Evolutionary conservation across 257 asterid genomes (phyloP).

Genomic region (Salvia hispanica): DNA sequence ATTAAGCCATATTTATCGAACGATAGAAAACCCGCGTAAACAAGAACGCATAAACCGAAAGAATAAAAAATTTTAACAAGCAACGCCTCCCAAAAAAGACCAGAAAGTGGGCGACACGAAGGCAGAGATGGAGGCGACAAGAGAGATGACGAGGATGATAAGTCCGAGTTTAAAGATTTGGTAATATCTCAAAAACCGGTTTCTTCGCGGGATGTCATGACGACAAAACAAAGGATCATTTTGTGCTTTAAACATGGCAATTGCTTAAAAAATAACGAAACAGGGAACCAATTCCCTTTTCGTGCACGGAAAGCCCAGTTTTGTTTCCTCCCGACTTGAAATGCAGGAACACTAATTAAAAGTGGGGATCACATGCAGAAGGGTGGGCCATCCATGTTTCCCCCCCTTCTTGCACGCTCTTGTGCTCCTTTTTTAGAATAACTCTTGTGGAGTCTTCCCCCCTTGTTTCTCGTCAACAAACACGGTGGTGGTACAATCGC

Average conservation of each 20-base stretch:
- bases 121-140: neutral
- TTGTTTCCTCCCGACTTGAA: neutral
- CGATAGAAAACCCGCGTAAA: neutral
- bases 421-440: too few species aligned
- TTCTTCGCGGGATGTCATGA: slow-evolving; percentile 7
- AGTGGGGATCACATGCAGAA: too few species aligned
- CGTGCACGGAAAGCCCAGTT: neutral
- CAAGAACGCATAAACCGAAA: neutral
- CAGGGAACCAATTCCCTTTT: neutral
- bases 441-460: too few species aligned
- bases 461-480: too few species aligned
- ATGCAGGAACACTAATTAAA: slow-evolving; percentile 8
- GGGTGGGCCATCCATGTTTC: too few species aligned
- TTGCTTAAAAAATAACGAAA: neutral
- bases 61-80: neutral
- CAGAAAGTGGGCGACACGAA: slow-evolving; percentile 5
- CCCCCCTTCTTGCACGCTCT: neutral
- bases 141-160: neutral
- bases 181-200: neutral
- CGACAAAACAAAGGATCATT: too few species aligned
- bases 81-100: neutral
- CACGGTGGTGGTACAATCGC: too few species aligned
- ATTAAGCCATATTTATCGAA: neutral
- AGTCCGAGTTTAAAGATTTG: neutral
- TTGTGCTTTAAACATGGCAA: neutral